Base-by-base conservation (phyloP, 2,329 filamentous ascomycete species). In the Aspergillus tamarii region DNA sequence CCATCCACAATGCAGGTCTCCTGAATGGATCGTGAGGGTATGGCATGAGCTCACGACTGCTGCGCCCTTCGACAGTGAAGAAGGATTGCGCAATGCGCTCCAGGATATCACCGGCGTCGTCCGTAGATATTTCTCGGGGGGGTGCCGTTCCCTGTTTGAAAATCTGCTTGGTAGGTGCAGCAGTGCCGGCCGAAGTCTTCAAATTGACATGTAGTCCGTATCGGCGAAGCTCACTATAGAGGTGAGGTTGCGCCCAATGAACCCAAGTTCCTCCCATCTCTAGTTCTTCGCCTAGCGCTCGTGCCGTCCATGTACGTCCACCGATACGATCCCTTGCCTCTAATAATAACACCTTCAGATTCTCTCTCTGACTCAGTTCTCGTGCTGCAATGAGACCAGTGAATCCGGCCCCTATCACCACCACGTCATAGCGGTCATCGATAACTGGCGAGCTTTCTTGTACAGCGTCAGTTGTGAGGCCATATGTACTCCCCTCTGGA, bases 211-310 rank as follows among this genome's bases (percentile, higher is more conserved):
- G 61, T 23, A 61, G 41, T 3, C 55, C 50, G 21, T 78, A 77
- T 12, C 73, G 69, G 2, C 67, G 67, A 0, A 77, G 57, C 54
- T 78, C 74, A 19, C 52, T 52, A 39, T 70, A 78, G 1, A 76
- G 45, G 61, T 77, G 73, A 9, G 72, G 72, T 56, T 74, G 72
- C 7, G 60, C 59, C 75, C 74, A 77, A 57, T 80, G 77, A 0
- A 81, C 72, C 78, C 79, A 82, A 0, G 79, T 81, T 0, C 80
- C 79, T 11, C 80, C 79, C 76, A 82, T 80, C 57, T 82, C 80
- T 45, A 78, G 73, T 0, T 76, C 72, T 16, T 73, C 73, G 0
- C 77, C 76, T 1, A 76, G 23, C n/a, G 69, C 68, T 9, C 72
- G 67, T 0, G 77, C 75, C 0, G 76, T 79, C 79, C 78, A 82